Base-by-base conservation (phyloP, 2,329 filamentous ascomycete species). In the Aureobasidium sp. region DNA sequence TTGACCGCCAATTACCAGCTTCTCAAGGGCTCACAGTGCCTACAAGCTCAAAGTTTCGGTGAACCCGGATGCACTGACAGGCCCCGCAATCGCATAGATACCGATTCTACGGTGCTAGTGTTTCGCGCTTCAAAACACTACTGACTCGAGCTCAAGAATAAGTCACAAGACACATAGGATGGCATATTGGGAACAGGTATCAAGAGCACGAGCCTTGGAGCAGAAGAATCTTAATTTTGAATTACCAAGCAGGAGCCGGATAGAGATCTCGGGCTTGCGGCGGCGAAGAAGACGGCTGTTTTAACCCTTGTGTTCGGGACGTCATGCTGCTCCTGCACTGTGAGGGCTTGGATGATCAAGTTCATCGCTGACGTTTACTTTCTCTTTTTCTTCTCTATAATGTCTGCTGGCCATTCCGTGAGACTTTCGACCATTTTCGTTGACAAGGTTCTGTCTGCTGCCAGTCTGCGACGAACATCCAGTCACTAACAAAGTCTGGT, bases 81-180 rank as follows among this genome's bases (percentile, higher is more conserved):
- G 55, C 53, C 53, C 53, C 53, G 43, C 53, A 44, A 57, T 57
- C 44, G 55, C 55, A 59, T 48, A 39, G 55, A 59, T 48, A 3
- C 34, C 29, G 13, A 39, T 26, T 47, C 15, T 44, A 17, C n/a
- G 39, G 27, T 59, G 56, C 56, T 59, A 59, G 56, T 59, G 56
- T 59, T 59, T 59, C 56, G 56, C 56, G 13, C 20, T 59, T 26
- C 26, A 41, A 50, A 51, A 41, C 34, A 36, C 36, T 20, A 43
- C 43, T 60, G 57, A 51, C 44, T 60, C 46, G 57, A 51, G 36
- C 57, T 51, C 34, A 26, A 60, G 36, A 26, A 41, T 5, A 36
- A 51, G 46, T 59, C 55, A 60, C 57, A 51, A 51, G 36, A 36
- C 20, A 39, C 36, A 39, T 29, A 41, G 46, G 17, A 60, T 13